Conservation (phyloP, 2,329 filamentous ascomycete genomes). For the Tricladium varicosporioides region DNA sequence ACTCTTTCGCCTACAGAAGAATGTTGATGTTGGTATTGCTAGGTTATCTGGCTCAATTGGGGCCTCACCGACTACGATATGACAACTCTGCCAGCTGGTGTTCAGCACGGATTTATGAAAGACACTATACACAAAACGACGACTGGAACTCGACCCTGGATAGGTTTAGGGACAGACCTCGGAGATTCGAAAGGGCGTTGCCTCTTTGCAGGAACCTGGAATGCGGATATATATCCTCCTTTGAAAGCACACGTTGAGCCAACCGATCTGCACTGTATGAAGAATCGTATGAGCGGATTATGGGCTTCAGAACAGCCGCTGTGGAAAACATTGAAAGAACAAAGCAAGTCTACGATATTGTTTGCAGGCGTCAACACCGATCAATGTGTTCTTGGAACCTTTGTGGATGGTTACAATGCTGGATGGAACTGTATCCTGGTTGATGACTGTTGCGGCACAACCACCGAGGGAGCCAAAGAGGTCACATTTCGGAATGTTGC, state of each 20-base stretch:
- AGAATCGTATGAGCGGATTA: conserved; percentile 58
- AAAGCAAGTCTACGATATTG: conserved; percentile 45
- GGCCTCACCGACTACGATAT: conserved; percentile 53
- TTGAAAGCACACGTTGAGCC: conserved; percentile 40
- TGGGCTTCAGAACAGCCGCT: conserved; percentile 46
- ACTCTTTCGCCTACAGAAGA: not conserved
- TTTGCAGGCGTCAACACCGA: conserved; percentile 62
- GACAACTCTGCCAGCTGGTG: conserved; percentile 46
- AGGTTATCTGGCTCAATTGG: conserved; percentile 56
- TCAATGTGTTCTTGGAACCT: conserved; percentile 56
- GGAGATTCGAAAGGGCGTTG: conserved; percentile 43
- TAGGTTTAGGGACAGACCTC: conserved; percentile 47
- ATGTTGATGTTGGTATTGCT: not conserved
- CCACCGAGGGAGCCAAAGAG: conserved; percentile 39
- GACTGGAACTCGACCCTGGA: conserved; percentile 19
- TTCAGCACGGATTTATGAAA: conserved; percentile 47
- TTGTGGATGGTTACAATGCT: conserved; percentile 53
- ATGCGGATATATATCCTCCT: conserved; percentile 49
- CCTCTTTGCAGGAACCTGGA: conserved; percentile 55
- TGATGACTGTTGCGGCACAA: conserved; percentile 53
- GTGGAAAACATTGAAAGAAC: conserved; percentile 41
- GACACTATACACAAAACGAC: conserved; percentile 31
- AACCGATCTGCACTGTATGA: conserved; percentile 51
- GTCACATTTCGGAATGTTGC: conserved; percentile 37
- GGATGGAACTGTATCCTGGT: conserved; percentile 56